Evolutionary conservation across 169 alveolate genomes (phyloP).

Genomic region (Babesia microti): DNA sequence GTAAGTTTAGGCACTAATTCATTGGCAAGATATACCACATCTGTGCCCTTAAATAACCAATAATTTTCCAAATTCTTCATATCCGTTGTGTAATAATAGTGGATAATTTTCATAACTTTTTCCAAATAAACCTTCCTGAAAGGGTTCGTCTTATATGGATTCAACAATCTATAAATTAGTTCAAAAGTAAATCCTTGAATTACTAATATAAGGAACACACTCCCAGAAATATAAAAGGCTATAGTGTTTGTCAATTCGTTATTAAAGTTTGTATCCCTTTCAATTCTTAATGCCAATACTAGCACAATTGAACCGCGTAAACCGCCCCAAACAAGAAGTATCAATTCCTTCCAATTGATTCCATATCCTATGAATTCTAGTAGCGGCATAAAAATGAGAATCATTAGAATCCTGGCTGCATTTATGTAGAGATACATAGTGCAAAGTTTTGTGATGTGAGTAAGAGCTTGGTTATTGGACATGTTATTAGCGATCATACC

Average conservation of each 20-base stretch:
- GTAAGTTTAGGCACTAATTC: slow-evolving; percentile 60
- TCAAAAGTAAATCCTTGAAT: slow-evolving; percentile 82
- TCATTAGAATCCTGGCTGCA: slow-evolving; percentile 65
- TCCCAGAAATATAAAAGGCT: slow-evolving; percentile 79
- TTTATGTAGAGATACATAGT: slow-evolving; percentile 51
- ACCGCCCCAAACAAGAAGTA: slow-evolving; percentile 81
- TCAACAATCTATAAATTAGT: slow-evolving; percentile 58
- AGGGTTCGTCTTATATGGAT: slow-evolving; percentile 75
- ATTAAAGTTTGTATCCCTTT: slow-evolving; percentile 64
- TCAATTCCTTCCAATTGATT: slow-evolving; percentile 61
- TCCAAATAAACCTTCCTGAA: slow-evolving; percentile 69
- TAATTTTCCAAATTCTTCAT: slow-evolving; percentile 50
- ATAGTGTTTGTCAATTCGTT: slow-evolving; percentile 58
- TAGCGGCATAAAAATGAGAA: slow-evolving; percentile 62
- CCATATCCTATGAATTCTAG: slow-evolving; percentile 62
- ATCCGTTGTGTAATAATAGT: slow-evolving; percentile 53
- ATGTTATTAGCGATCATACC: slow-evolving; percentile 67
- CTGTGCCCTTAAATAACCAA: slow-evolving; percentile 72
- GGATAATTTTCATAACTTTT: slow-evolving; percentile 72
- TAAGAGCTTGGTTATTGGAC: slow-evolving; percentile 11
- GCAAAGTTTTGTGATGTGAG: slow-evolving; percentile 22
- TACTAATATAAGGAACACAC: slow-evolving; percentile 73
- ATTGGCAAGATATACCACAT: slow-evolving; percentile 51
- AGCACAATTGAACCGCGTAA: slow-evolving; percentile 83
- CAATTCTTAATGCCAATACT: slow-evolving; percentile 78